phyloP scores from a whole-genome alignment of 2,329 filamentous ascomycete species.

The Sarocladium oryzae region DNA sequence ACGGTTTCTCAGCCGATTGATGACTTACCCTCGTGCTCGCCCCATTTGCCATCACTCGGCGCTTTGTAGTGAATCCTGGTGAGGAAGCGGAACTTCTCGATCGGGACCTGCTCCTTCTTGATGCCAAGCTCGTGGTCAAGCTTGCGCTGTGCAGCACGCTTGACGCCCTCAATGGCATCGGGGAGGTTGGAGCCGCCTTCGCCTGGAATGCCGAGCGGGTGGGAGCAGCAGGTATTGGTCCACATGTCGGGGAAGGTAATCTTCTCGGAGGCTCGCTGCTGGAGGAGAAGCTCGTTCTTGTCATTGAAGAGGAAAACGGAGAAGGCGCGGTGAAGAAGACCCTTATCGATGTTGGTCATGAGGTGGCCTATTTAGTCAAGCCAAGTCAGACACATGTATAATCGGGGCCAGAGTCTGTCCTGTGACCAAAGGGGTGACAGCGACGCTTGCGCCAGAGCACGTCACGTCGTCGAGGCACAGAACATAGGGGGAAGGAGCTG shows the following conservation, averaged over 20 bases:
- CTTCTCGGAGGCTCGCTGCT: slow-evolving; percentile 93
- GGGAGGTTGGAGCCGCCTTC: slow-evolving; percentile 82
- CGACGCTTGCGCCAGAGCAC: too few relatives aligned
- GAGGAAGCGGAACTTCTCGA: slow-evolving; percentile 88
- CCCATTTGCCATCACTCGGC: slow-evolving; percentile 95
- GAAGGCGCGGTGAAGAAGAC: slow-evolving; percentile 93
- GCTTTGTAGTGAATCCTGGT: slow-evolving; percentile 98
- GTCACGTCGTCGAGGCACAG: too few relatives aligned
- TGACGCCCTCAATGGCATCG: slow-evolving; percentile 77
- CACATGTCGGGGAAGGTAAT: slow-evolving; percentile 99
- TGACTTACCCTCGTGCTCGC: slow-evolving; percentile 94
- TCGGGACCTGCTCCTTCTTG: slow-evolving; percentile 76
- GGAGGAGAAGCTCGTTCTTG: slow-evolving; percentile 84
- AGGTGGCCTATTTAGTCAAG: slow-evolving; percentile 74
- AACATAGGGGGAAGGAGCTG: slow-evolving; percentile 27
- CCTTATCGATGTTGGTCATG: slow-evolving; percentile 97
- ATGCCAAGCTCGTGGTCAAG: slow-evolving; percentile 94
- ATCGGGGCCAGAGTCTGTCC: too few relatives aligned
- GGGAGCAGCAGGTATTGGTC: slow-evolving; percentile 99
- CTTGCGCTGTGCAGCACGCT: slow-evolving; percentile 88
- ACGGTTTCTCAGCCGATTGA: too few relatives aligned
- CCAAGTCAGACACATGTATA: too few relatives aligned
- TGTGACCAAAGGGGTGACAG: too few relatives aligned
- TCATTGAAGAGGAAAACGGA: slow-evolving; percentile 97
- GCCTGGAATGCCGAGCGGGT: slow-evolving; percentile 83